phyloP scores from a whole-genome alignment of 1,284 basidiomycete species.

The Sporisorium reilianum region DNA sequence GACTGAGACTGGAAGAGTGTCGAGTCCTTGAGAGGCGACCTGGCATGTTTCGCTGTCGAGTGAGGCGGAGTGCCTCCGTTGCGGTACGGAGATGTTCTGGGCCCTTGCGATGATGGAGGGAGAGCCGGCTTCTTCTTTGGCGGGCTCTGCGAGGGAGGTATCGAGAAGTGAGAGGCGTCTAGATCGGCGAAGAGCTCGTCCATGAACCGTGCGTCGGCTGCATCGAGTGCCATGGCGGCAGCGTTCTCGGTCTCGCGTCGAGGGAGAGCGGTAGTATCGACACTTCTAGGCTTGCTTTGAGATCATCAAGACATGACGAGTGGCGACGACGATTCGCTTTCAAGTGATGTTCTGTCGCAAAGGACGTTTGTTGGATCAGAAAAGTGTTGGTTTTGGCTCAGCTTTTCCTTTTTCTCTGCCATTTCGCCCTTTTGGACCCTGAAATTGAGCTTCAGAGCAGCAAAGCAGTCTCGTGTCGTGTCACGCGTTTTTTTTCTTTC shows the following conservation, averaged over 20 bases:
- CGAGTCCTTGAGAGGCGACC: constrained; percentile 26
- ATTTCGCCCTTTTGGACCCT: constrained; percentile 20
- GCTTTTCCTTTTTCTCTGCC: not conserved
- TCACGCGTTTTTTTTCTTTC: constrained; percentile 17
- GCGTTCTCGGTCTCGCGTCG: not conserved
- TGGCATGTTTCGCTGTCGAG: constrained; percentile 1
- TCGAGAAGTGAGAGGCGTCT: constrained; percentile 44
- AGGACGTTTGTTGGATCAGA: not conserved
- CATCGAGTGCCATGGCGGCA: constrained; percentile 36
- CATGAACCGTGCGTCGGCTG: constrained; percentile 44
- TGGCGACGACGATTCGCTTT: not conserved
- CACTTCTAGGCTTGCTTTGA: not conserved
- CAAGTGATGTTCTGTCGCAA: not conserved
- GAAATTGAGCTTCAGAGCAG: not conserved
- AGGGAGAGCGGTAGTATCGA: no score
- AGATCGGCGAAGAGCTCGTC: constrained; percentile 50
- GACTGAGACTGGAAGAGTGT: constrained; percentile 26
- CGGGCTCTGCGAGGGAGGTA: constrained; percentile 44
- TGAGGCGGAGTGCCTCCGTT: not conserved
- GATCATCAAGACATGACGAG: no score
- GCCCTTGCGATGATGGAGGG: constrained; percentile 7
- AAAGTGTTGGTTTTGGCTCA: constrained; percentile 34
- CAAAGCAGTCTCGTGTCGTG: constrained; percentile 33
- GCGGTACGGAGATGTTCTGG: not conserved
- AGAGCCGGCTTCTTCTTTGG: constrained; percentile 25